Evolutionary conservation across 495 filamentous ascomycete species (phyloP), one percentile per base, ranked within the genome.

Genomic region (Hapsidospora chrysogenum): DNA sequence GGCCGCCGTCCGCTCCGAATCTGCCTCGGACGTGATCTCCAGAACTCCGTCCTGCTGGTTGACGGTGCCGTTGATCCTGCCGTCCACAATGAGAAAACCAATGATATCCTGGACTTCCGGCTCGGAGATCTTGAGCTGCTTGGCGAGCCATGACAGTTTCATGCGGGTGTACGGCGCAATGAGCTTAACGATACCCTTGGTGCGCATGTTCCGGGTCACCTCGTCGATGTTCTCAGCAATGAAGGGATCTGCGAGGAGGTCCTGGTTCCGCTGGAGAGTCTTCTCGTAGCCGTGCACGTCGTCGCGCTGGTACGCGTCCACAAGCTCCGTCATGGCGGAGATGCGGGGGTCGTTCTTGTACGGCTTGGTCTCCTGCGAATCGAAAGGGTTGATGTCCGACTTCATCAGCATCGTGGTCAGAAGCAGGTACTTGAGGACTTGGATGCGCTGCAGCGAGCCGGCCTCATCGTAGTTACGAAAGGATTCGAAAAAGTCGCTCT

Each of bases 191-290:
- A 97, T 76, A 1, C 84, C 89, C 58, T 92, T 94, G 39, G 86
- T 96, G 22, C 89, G 83, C 75, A 97, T 89, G 57, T 92, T 95
- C 10, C 89, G 83, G 31, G 89, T 97, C 37, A 97, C 89, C 55
- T 96, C 89, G 57, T 95, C 89, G 41, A 97, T 97, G 51, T 97
- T 95, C 61, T 95, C 89, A 17, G 89, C 85, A 43, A 97, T 97
- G 64, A 95, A 97, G 0, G 85, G 78, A 49, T 97, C 89, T 4
- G 75, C 74, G 29, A 96, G 58, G 10, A 97, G 74, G 40, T 97
- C 89, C 38, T 74, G 79, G 57, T 96, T 85, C 45, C 76, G 79
- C 50, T 84, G 74, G 14, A 97, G 63, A 22, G 94, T 81, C 5
- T 67, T 72, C 49, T 94, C 85, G 56, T 96, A 97, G 41, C 68